These are phyloP conservation scores for Talaromyces liani DNA, from an alignment of 495 filamentous ascomycete species.

Conservation along the genomic window DNA sequence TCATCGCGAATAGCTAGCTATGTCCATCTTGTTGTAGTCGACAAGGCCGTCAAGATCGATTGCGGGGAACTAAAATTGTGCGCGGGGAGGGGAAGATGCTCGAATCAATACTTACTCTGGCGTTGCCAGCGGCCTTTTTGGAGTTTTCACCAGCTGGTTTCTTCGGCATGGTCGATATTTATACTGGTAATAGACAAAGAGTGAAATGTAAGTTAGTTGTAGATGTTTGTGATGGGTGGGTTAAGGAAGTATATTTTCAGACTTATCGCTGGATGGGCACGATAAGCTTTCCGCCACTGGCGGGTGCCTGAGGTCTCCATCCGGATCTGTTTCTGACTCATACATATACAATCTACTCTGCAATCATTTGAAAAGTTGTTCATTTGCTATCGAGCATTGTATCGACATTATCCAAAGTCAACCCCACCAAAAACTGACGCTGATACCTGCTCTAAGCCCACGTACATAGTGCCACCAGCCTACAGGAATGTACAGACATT, in stretches of 20 bases:
- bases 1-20: background rate
- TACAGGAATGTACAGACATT: constrained; percentile 83
- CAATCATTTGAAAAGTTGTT: background rate
- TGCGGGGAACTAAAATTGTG: background rate
- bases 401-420: constrained; percentile 17
- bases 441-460: constrained; percentile 78
- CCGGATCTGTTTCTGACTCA: background rate
- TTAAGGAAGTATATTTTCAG: background rate
- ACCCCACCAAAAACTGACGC: constrained; percentile 98
- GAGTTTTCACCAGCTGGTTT: constrained; percentile 65
- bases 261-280: background rate
- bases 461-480: constrained; percentile 99
- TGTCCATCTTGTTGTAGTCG: background rate
- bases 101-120: constrained; percentile 37
- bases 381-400: background rate
- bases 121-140: constrained; percentile 88
- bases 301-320: background rate
- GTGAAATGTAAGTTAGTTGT: background rate
- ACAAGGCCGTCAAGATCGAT: background rate
- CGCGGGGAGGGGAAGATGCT: background rate
- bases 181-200: background rate
- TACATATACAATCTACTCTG: background rate
- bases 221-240: background rate
- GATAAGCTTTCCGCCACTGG: background rate
- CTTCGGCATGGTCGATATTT: constrained; percentile 43